Evolutionary conservation across 1,284 basidiomycete genomes (phyloP), one percentile per base, ranked within the genome.

Genomic region (Microbotryum violaceum): DNA sequence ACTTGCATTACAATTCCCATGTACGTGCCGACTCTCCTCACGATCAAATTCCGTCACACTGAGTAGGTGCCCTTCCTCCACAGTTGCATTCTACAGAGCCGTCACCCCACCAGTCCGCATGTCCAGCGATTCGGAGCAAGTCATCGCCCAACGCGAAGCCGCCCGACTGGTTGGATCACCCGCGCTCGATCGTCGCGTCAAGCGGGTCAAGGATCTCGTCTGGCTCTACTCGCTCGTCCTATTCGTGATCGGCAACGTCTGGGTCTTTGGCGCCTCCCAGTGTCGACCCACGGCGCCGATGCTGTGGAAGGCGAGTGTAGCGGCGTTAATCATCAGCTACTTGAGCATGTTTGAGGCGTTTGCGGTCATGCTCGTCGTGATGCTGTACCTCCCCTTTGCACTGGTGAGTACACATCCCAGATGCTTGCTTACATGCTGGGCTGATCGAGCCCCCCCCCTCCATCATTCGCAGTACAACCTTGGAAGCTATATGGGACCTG

Each of bases 211-310:
- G 20, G 71, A 71, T 52, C 16, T 68, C 16, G 46, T 66, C 21
- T 55, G 58, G 18, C 27, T 66, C 27, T 60, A 62, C 53, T 61
- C 62, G 8, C 46, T 69, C 23, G 54, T 67, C n/a, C 50, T 70
- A 27, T 69, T 71, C 58, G 46, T 68, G 37, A 37, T 69, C 16
- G 70, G 69, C 54, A 71, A 71, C 57, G 51, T 62, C 33, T 70
- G 67, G 66, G 21, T 68, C 44, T 61, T 65, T 49, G 45, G 54
- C 4, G 29, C 37, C 7, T 9, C 57, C 18, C 65, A 62, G 1
- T 72, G 70, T 51, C 54, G 46, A 9, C 12, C 31, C 7, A 65
- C 65, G 2, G 57, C 62, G 18, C 70, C 68, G 1, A 33, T 56
- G 18, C 57, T 71, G 49, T 70, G 63, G 64, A 65, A 56, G 21